phyloP scores from a whole-genome alignment of 1,139 yeast species.

The Saccharomyces hybrid region DNA sequence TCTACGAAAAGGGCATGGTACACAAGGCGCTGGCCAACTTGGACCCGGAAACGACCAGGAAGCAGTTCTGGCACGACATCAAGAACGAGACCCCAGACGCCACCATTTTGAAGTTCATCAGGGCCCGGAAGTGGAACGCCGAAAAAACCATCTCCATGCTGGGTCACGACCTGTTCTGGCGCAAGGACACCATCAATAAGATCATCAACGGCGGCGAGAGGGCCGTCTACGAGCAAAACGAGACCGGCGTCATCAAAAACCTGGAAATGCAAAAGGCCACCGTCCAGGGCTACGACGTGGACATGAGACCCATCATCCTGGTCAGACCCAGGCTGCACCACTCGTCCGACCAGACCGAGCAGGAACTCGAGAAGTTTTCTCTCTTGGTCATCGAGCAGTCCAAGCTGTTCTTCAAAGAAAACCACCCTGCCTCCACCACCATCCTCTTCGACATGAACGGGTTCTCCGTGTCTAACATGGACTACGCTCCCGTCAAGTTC shows the following conservation, averaged over 20 bases:
- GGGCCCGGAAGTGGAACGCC: conserved; percentile 73
- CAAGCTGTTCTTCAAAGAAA: conserved; percentile 50
- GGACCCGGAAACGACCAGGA: conserved; percentile 39
- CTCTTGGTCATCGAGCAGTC: conserved; percentile 62
- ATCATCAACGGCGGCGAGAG: conserved; percentile 57
- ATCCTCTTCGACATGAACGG: conserved; percentile 69
- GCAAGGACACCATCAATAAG: conserved; percentile 51
- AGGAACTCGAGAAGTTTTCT: conserved; percentile 60
- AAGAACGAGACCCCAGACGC: conserved; percentile 70
- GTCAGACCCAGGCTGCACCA: conserved; percentile 69
- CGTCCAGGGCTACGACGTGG: conserved; percentile 55
- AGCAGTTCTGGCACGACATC: conserved; percentile 40
- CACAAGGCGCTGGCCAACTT: conserved; percentile 35
- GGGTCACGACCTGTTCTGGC: conserved; percentile 62
- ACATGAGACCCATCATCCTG: conserved; percentile 60
- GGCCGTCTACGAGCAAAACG: conserved; percentile 28
- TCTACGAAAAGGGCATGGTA: conserved; percentile 16
- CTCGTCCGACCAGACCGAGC: conserved; percentile 59
- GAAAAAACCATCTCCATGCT: conserved; percentile 59
- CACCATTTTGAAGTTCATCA: conserved; percentile 51
- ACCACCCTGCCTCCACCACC: conserved; percentile 51
- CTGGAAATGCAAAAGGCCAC: conserved; percentile 51
- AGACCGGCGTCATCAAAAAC: conserved; percentile 32
- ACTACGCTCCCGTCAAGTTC: conserved; percentile 71
- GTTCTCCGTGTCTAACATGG: conserved; percentile 74